Evolutionary conservation across 441 rosid genomes (phyloP), one percentile per base, ranked within the genome.

Genomic region (Capsella rubella): DNA sequence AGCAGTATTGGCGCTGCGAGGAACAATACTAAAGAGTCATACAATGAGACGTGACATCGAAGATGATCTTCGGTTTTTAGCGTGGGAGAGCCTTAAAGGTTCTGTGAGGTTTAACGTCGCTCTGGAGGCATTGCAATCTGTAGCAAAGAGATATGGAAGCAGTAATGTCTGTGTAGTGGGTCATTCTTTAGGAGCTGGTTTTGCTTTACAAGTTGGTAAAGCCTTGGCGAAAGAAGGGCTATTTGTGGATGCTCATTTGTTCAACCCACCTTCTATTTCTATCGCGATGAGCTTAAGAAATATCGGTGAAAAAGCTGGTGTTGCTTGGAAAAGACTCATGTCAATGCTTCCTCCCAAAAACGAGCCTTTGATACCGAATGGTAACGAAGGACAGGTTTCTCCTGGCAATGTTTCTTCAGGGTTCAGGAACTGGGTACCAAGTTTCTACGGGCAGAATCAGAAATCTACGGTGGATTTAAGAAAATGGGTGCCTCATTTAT

Each of bases 1-100:
- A 80, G 92, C 93, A 40, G 90, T 91, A 69, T 69, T 95, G 16
- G 93, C 87, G 1, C 84, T 95, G 16, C 76, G 99, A 46, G 99
- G 99, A 78, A 92, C 99, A 4, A 56, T 92, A 58, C 95, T 95
- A 31, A 95, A 89, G 73, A 72, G 89, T 66, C 89, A 82, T 25
- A 92, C 98, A 13, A 90, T 92, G 66, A 77, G 90, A 39, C 84
- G 97, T 75, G 98, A 91, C 37, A 80, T 95, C 0, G 88, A 90
- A 80, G 98, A 95, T 56, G 99, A 91, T 83, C 98, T 95, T 12
- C 89, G 97, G 4, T 92, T 95, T 80, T 85, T 95, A 27, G 89
- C 98, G 54, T 92, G 96, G 98, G 99, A 95, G 77, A 95, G 93
- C 59, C 86, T 95, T 70, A 91, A 86, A 83, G 99, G 99, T 45